A percentile compares a stretch with the other conserved stretches of the same genome.
Evolutionary conservation across 108 stramenopile species (phyloP).

Genomic region (Licmophora abbreviata): DNA sequence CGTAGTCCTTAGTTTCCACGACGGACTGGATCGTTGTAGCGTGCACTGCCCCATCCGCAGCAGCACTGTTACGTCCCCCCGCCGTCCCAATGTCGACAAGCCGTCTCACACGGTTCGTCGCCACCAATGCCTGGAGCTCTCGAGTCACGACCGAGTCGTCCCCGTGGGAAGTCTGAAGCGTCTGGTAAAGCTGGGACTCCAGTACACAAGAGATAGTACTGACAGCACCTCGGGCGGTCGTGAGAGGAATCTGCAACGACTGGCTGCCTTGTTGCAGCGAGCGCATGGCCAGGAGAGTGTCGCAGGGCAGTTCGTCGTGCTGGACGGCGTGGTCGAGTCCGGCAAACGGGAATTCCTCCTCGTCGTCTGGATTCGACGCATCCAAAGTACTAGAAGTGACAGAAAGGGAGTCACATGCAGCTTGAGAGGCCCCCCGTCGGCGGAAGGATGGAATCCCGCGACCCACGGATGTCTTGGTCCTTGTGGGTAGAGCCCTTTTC

Average conservation of each 20-base stretch:
- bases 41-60: neutral
- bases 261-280: neutral
- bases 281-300: slow-evolving; percentile 1
- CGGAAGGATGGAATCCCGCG: too few species aligned
- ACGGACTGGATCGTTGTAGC: neutral
- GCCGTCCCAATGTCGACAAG: too few species aligned
- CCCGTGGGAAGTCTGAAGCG: neutral
- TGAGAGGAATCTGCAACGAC: neutral
- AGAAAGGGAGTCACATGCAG: too few species aligned
- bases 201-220: neutral
- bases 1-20: neutral
- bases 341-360: too few species aligned
- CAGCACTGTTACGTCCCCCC: too few species aligned
- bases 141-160: neutral
- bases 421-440: too few species aligned
- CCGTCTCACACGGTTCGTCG: neutral
- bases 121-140: neutral
- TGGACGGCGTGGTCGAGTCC: too few species aligned
- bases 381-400: too few species aligned
- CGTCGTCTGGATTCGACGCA: too few species aligned
- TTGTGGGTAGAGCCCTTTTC: too few species aligned
- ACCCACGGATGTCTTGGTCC: too few species aligned
- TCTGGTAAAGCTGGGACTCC: neutral
- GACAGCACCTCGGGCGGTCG: neutral
- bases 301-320: neutral